Evolutionary conservation across 73 alveolate genomes (phyloP).

Genomic region (Loxodes magnus): DNA sequence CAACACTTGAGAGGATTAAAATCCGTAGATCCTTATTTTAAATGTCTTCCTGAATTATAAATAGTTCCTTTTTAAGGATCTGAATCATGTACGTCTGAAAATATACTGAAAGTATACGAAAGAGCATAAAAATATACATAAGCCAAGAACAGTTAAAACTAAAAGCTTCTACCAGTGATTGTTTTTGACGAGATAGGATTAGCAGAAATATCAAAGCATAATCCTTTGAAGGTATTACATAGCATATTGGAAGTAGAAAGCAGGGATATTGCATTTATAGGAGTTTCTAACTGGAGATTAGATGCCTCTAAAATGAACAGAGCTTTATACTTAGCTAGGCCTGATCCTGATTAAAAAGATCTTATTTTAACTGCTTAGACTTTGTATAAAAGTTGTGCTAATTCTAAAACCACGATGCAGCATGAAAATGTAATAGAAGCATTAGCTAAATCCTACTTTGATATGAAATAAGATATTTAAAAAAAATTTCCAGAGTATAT

Average conservation of each 20-base stretch:
- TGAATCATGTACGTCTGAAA: conserved; percentile 53
- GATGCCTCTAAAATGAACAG: conserved; percentile 15
- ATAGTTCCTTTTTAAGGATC: conserved; percentile 49
- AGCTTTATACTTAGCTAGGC: conserved; percentile 45
- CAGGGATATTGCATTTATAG: conserved; percentile 7
- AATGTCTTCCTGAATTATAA: conserved; percentile 32
- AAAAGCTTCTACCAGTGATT: neutral
- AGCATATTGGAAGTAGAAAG: conserved; percentile 6
- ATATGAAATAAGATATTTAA: conserved; percentile 11
- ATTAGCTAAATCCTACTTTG: conserved; percentile 29
- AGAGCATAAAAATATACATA: conserved; percentile 29
- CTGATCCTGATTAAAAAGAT: conserved; percentile 49
- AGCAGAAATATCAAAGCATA: conserved; percentile 5
- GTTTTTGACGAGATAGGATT: conserved; percentile 16
- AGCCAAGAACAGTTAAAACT: neutral
- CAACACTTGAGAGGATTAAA: conserved; percentile 46
- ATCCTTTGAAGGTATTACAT: conserved; percentile 10
- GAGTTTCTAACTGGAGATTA: conserved; percentile 5
- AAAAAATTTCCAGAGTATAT: neutral
- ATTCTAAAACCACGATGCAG: conserved; percentile 10
- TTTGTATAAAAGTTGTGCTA: conserved; percentile 24
- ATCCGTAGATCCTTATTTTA: conserved; percentile 23
- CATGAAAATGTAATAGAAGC: conserved; percentile 10
- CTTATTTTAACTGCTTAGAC: conserved; percentile 21
- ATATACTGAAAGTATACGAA: conserved; percentile 41